Conservation (phyloP, 2,329 filamentous ascomycete genomes). For the Trichophyton schoenleinii region DNA sequence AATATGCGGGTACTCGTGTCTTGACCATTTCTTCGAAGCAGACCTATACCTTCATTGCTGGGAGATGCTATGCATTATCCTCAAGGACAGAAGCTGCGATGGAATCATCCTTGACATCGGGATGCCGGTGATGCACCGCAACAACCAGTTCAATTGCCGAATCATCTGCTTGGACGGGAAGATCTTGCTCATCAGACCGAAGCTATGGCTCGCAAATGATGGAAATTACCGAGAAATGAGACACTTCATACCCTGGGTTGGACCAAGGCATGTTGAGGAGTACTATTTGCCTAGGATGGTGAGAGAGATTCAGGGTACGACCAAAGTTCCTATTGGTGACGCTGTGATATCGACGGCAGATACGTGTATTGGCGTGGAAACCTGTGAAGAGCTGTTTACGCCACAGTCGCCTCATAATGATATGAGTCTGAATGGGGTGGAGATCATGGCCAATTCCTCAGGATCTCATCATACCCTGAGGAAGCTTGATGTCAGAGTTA, state of each 20-base stretch:
- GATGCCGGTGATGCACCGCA: conserved; percentile 45
- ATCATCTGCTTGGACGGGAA: conserved; percentile 51
- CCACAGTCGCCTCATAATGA: conserved; percentile 42
- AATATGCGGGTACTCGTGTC: conserved; percentile 13
- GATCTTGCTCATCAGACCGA: conserved; percentile 55
- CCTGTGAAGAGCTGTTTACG: conserved; percentile 48
- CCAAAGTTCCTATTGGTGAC: conserved; percentile 52
- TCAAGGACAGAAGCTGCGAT: conserved; percentile 44
- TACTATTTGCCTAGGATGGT: conserved; percentile 50
- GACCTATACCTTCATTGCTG: conserved; percentile 46
- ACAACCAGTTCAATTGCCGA: conserved; percentile 51
- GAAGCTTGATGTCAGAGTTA: conserved; percentile 52
- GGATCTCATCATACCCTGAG: conserved; percentile 42
- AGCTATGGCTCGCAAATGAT: conserved; percentile 56
- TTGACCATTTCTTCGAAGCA: conserved; percentile 14
- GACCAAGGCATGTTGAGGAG: conserved; percentile 40
- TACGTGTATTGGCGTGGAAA: conserved; percentile 38
- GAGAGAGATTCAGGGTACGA: conserved; percentile 41
- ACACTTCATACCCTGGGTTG: conserved; percentile 51
- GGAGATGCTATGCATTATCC: conserved; percentile 48
- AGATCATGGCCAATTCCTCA: conserved; percentile 56
- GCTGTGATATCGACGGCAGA: conserved; percentile 49
- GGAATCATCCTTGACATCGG: conserved; percentile 41
- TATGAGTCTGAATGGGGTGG: conserved; percentile 54
- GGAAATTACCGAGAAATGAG: conserved; percentile 41